Evolutionary conservation across 1,284 basidiomycete genomes (phyloP), one percentile per base, ranked within the genome.

Genomic region (Xerocomus cyaneibrunnescens): DNA sequence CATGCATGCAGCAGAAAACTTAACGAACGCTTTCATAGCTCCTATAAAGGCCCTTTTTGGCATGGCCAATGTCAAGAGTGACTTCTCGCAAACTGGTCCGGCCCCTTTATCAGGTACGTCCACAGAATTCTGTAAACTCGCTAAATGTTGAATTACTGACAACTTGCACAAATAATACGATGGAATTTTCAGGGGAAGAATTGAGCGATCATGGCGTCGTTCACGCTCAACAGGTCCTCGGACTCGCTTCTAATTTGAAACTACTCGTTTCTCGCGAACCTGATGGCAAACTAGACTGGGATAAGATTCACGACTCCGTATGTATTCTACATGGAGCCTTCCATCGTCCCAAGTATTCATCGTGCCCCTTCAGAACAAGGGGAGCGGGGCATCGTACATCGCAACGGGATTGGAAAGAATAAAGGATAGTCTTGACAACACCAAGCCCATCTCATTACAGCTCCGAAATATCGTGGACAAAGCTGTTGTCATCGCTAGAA

Each of bases 191-290:
- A 0, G 56, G 57, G 2, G n/a, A 12, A n/a, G 48, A 48, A 4
- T 27, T 61, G 16, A 59, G 59, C 17, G 57, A 59, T 31, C 59
- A 56, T 0, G 56, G 48, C 0, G 6, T 52, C 1, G 3, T 37
- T 21, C 48, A 56, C 22, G 56, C 52, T 4, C 46, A 59, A 1
- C 59, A 44, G 36, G 35, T 49, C 3, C 44, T 59, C 2, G 43
- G 22, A 8, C 37, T 61, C 8, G 44, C 56, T 30, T 45, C 42
- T 3, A 13, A 36, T 13, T 9, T 60, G 12, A 30, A 28, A 5
- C 56, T 59, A 7, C 57, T 58, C 3, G 47, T 61, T 8, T 44
- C 56, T 13, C 56, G 59, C 1, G 59, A 56, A 36, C 52, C 56
- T 17, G 48, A n/a, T 0, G 46, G 52, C 7, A 61, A 47, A 5